These are phyloP conservation scores for Lodderomyces orthopsilosis DNA, from an alignment of 1,139 yeast genomes.

Conservation along the genomic window DNA sequence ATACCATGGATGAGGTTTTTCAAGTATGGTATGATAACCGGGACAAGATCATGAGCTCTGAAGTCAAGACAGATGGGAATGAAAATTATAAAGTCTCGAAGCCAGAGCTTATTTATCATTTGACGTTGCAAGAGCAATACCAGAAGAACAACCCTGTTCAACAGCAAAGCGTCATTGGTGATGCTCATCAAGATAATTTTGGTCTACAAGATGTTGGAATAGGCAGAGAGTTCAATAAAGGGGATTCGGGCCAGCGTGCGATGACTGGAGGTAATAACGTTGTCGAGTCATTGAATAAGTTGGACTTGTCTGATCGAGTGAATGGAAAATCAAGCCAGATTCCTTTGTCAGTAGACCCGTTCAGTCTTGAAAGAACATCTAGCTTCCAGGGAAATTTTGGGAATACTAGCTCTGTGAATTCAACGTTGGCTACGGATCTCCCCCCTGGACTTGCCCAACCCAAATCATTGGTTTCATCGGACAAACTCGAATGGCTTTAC, in stretches of 20 bases:
- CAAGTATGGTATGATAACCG: constrained; percentile 51
- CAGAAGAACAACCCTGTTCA: background rate
- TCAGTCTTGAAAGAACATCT: background rate
- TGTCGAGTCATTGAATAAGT: constrained; percentile 1
- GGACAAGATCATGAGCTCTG: constrained; percentile 25
- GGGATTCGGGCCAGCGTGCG: constrained; percentile 2
- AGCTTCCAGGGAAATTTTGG: constrained; percentile 2
- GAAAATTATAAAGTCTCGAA: constrained; percentile 30
- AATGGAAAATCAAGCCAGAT: background rate
- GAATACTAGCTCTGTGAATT: background rate
- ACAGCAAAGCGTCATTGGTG: background rate
- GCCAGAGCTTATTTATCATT: constrained; percentile 38
- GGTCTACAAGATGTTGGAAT: background rate
- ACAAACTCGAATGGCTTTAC: constrained; percentile 64
- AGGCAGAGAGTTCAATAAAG: background rate
- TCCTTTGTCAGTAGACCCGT: background rate
- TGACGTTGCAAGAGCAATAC: constrained; percentile 23
- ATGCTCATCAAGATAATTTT: background rate
- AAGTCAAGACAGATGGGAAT: constrained; percentile 23
- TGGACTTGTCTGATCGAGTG: constrained; percentile 9
- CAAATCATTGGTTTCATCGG: constrained; percentile 24
- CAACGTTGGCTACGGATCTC: background rate
- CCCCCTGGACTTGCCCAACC: constrained; percentile 20
- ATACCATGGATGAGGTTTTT: constrained; percentile 53
- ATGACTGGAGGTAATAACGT: background rate